Conservation (phyloP, 768 basidiomycete genomes). For the Russula emetica region DNA sequence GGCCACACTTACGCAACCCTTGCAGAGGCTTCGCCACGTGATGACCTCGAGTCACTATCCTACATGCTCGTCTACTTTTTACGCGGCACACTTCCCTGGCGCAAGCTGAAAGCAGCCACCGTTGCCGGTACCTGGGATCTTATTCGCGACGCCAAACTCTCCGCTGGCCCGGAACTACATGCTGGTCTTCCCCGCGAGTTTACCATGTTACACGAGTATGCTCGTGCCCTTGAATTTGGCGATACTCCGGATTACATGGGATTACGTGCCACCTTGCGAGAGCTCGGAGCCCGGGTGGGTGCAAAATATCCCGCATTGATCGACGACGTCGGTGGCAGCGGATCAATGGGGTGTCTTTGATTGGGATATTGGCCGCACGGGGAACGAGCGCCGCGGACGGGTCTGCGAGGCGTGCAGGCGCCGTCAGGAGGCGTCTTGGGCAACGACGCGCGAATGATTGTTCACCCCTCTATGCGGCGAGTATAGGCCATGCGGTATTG, state of each 20-base stretch:
- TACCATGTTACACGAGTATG: conserved; percentile 72
- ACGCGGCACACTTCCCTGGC: conserved; percentile 74
- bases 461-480: background rate
- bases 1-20: conserved; percentile 8
- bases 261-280: conserved; percentile 65
- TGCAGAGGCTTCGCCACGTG: conserved; percentile 68
- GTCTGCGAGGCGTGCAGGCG: conserved; percentile 28
- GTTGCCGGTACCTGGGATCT: conserved; percentile 71
- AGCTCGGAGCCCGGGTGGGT: conserved; percentile 33
- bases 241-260: conserved; percentile 89
- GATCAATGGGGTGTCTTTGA: conserved; percentile 27
- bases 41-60: conserved; percentile 74
- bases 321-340: conserved; percentile 14
- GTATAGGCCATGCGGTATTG: conserved; percentile 19
- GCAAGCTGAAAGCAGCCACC: conserved; percentile 61
- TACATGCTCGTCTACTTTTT: conserved; percentile 84
- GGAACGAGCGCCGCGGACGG: conserved; percentile 19
- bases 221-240: conserved; percentile 77
- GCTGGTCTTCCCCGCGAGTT: conserved; percentile 80
- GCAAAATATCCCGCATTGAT: conserved; percentile 22
- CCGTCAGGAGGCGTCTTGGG: conserved; percentile 27
- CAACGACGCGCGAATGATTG: conserved; percentile 20
- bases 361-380: conserved; percentile 26
- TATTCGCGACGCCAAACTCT: conserved; percentile 69
- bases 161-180: conserved; percentile 53